Base-by-base conservation (phyloP, 2,329 filamentous ascomycete genomes). In the Aspergillus quadrilineatus region DNA sequence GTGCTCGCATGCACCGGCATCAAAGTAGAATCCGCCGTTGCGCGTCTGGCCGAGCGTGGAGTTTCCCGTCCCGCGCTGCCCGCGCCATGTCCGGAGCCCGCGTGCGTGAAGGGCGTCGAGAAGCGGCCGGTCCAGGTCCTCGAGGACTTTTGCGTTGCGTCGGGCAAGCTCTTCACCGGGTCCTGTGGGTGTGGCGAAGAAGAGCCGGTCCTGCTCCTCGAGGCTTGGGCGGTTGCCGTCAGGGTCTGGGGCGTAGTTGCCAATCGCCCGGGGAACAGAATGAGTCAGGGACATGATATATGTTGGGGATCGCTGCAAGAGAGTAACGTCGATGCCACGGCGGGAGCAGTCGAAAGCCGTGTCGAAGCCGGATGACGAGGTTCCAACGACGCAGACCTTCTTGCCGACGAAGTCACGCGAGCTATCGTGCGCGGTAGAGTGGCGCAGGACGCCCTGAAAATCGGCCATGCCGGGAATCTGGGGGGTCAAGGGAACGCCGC, bases 61-160 rank as follows among this genome's bases (percentile, higher is more conserved):
- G 47, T 60, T 61, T 2, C 72, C 72, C 2, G 71, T 72, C 29
- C 64, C 69, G 26, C 70, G 69, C 63, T 73, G 72, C 41, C 71
- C 72, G 34, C 69, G 68, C 64, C 69, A 72, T 39, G 67, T 68
- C 26, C 65, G 63, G 6, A 71, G 58, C 14, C 72, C 72, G 0
- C 62, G 59, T 29, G 62, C 59, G 17, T 67, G 60, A 2, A 69
- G 60, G 5, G 52, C 64, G 34, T 66, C 63, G 5, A 69, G 60
- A 2, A 69, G 34, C 2, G 58, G 60, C 7, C 53, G 55, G 42
- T 69, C 67, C 10, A 64, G 60, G 4, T 69, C 61, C 26, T 26
- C 26, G 26, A 66, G 59, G 10, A 39, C 53, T 51, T 66, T 61
- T 1, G 64, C 62, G 4, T 45, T 67, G 14, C 66, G 61, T 10